Evolutionary conservation across 1,139 yeast species (phyloP).

Genomic region (Candida pseudoviswanathii): DNA sequence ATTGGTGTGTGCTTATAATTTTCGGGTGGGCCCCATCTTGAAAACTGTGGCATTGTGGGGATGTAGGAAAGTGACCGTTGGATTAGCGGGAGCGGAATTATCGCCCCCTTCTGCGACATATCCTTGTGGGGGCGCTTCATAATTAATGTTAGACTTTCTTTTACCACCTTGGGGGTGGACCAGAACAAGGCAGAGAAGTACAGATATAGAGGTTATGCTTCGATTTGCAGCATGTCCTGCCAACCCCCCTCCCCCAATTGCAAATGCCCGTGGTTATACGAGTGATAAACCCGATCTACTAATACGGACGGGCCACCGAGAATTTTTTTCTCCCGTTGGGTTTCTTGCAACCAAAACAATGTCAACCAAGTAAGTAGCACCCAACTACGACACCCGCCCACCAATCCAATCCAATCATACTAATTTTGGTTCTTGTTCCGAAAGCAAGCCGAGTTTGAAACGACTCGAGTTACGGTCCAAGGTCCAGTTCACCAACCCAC

Average conservation of each 20-base stretch:
- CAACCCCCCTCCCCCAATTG: too few relatives aligned
- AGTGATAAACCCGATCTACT: neutral
- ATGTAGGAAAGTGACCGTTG: too few relatives aligned
- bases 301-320: neutral
- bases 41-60: neutral
- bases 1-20: neutral
- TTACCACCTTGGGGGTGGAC: too few relatives aligned
- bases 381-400: neutral
- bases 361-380: neutral
- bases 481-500: slow-evolving; percentile 3
- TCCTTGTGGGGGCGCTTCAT: too few relatives aligned
- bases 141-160: too few relatives aligned
- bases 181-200: too few relatives aligned
- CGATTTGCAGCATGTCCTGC: too few relatives aligned
- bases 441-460: slow-evolving; percentile 10
- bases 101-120: too few relatives aligned
- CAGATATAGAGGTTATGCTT: too few relatives aligned
- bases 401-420: neutral
- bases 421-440: neutral
- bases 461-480: slow-evolving; percentile 8
- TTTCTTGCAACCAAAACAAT: neutral
- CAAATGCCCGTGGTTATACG: too few relatives aligned
- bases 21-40: neutral
- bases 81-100: too few relatives aligned
- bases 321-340: neutral